These are phyloP conservation scores for Escallonia herrerae DNA, from an alignment of 129 eudicot species.

Conservation along the genomic window DNA sequence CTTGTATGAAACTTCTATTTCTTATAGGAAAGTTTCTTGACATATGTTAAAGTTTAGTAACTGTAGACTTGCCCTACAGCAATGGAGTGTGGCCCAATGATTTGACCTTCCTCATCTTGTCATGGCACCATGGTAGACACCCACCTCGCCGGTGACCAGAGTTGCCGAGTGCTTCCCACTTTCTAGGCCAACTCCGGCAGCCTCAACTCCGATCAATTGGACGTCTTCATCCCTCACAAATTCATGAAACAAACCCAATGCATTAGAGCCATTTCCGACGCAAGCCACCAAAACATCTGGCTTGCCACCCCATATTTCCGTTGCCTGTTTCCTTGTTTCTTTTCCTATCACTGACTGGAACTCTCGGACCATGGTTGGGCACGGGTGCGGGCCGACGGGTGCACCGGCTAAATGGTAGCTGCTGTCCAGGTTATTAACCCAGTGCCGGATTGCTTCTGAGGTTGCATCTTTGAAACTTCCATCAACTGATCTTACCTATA, in stretches of 20 bases:
- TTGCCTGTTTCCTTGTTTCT: constrained; percentile 64
- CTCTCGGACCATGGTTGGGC: constrained; percentile 64
- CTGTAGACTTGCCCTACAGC: constrained; percentile 47
- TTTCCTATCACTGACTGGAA: constrained; percentile 71
- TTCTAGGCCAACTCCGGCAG: constrained; percentile 37
- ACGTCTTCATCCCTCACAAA: constrained; percentile 50
- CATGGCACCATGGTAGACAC: constrained; percentile 81
- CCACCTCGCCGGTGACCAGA: constrained; percentile 55
- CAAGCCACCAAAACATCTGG: constrained; percentile 72
- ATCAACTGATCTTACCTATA: constrained; percentile 35
- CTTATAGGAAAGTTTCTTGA: no score
- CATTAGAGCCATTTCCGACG: constrained; percentile 75
- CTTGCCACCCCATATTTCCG: constrained; percentile 73
- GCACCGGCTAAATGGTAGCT: constrained; percentile 45
- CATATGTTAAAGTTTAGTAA: no score
- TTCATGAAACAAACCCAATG: constrained; percentile 64
- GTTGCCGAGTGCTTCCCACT: constrained; percentile 49
- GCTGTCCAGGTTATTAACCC: constrained; percentile 43
- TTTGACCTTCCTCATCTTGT: constrained; percentile 68
- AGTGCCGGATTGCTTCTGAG: constrained; percentile 51
- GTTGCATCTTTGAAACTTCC: constrained; percentile 53
- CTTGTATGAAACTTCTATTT: no score
- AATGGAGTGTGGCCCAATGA: constrained; percentile 46
- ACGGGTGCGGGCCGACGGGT: constrained; percentile 68
- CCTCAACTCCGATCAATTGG: constrained; percentile 61